Evolutionary conservation across 768 basidiomycete genomes (phyloP).

Genomic region (Termitomyces sp.): DNA sequence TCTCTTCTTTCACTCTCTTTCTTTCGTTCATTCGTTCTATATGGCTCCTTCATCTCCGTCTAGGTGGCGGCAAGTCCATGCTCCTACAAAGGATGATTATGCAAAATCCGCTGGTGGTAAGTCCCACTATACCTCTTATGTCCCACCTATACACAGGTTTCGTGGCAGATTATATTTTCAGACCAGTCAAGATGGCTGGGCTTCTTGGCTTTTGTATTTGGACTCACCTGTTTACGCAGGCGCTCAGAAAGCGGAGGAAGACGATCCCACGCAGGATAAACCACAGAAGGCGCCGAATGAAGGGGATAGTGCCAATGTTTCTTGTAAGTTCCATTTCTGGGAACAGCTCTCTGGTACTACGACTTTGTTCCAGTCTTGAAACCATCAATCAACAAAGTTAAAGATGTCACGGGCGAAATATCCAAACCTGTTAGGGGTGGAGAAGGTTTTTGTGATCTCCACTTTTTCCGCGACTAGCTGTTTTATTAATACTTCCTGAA

Average conservation of each 20-base stretch:
- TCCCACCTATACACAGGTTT: background rate
- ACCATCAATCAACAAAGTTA: background rate
- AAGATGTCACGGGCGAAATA: background rate
- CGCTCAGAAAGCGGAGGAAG: slow-evolving; percentile 2
- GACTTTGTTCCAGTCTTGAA: background rate
- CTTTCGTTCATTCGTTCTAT: slow-evolving; percentile 4
- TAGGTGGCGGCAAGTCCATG: slow-evolving; percentile 13
- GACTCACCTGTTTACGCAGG: slow-evolving; percentile 2
- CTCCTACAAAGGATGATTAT: slow-evolving; percentile 4
- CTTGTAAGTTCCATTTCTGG: background rate
- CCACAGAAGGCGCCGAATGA: background rate
- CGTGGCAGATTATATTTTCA: background rate
- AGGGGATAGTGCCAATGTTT: background rate
- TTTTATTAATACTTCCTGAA: background rate
- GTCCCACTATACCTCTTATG: background rate
- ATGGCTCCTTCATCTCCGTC: slow-evolving; percentile 17
- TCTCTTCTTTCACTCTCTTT: slow-evolving; percentile 4
- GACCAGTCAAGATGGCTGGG: background rate
- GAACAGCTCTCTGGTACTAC: background rate
- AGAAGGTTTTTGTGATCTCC: background rate
- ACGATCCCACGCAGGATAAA: background rate
- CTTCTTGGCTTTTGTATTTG: background rate
- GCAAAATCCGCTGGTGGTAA: slow-evolving; percentile 13
- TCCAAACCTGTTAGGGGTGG: background rate
- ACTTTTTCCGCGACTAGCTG: background rate